phyloP scores from a whole-genome alignment of 106 monocot genomes.

The Dioscorea dumetorum region DNA sequence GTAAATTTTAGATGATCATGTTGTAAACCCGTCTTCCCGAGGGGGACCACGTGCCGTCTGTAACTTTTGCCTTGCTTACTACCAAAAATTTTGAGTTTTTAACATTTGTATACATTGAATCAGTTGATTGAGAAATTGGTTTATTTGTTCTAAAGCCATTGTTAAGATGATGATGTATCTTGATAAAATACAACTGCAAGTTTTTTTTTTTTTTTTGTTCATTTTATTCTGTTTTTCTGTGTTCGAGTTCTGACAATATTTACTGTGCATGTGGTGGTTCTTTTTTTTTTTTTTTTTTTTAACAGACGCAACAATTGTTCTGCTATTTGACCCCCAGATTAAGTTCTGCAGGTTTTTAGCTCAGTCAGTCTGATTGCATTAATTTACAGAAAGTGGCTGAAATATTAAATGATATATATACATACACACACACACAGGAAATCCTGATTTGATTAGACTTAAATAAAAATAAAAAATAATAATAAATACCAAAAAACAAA shows the following conservation, averaged over 20 bases:
- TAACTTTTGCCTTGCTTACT: not conserved
- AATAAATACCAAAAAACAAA: no score
- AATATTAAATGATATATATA: no score
- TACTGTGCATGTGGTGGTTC: not conserved
- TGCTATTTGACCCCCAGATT: no score
- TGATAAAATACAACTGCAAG: not conserved
- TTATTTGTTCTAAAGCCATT: not conserved
- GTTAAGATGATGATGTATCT: not conserved
- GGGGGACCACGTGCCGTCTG: not conserved
- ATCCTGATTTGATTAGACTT: no score
- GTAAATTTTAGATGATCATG: conserved; percentile 20
- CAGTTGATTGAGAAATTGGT: not conserved
- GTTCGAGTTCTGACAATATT: not conserved
- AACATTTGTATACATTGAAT: not conserved
- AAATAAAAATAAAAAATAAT: no score
- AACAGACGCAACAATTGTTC: no score
- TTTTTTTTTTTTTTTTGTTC: not conserved
- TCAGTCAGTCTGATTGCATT: no score
- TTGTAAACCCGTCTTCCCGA: not conserved
- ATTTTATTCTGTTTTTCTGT: not conserved
- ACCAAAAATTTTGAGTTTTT: not conserved
- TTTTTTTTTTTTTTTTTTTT: no score
- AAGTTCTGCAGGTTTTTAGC: no score
- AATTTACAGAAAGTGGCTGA: no score
- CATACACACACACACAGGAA: no score